These are phyloP conservation scores for Trichoderma atrobrunneum DNA, from an alignment of 2,329 filamentous ascomycete species.

Conservation along the genomic window DNA sequence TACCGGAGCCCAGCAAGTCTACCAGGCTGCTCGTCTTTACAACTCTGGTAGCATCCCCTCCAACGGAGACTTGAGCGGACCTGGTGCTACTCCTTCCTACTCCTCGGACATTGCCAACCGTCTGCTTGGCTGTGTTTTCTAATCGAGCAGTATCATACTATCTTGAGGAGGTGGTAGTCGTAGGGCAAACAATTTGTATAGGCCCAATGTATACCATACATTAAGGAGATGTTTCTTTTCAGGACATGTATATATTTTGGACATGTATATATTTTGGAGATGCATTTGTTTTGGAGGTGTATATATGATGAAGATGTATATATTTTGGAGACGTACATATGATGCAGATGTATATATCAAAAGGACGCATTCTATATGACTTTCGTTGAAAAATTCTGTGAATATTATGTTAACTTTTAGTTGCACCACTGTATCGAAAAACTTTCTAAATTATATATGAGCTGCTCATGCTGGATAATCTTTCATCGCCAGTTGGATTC, in stretches of 20 bases:
- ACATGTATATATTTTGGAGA: not conserved
- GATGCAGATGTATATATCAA: not conserved
- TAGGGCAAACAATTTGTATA: not conserved
- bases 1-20: constrained; percentile 10
- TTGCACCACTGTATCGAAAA: not conserved
- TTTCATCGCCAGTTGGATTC: not conserved
- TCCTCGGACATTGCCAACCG: constrained; percentile 24
- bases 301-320: not conserved
- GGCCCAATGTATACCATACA: not conserved
- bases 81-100: constrained; percentile 22
- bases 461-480: not conserved
- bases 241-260: not conserved
- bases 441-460: no score
- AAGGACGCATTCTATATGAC: not conserved
- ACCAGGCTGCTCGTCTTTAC: constrained; percentile 23
- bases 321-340: not conserved
- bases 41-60: constrained; percentile 24
- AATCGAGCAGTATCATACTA: not conserved
- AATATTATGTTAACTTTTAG: no score
- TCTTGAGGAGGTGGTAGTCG: not conserved
- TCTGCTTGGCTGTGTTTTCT: constrained; percentile 20
- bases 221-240: not conserved
- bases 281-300: not conserved
- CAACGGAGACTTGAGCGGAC: constrained; percentile 21
- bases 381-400: not conserved